phyloP scores from a whole-genome alignment of 1,284 basidiomycete species.

The Melampsora occidentalis region DNA sequence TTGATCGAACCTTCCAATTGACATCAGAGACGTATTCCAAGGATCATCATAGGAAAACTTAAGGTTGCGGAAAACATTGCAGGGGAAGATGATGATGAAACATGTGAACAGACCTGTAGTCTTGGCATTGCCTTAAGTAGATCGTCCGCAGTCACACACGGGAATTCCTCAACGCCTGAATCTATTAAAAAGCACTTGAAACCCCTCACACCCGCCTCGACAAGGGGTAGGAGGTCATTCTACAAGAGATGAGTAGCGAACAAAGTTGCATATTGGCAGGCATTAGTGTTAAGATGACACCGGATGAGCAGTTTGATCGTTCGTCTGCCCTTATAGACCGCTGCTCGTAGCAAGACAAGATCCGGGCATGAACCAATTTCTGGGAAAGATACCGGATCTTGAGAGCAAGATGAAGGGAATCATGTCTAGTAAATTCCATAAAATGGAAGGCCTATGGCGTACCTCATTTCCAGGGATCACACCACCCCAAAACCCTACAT shows the following conservation, averaged over 20 bases:
- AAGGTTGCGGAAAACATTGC: not conserved
- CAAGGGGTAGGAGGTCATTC: slow-evolving; percentile 66
- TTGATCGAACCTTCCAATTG: not conserved
- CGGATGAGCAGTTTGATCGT: too few relatives aligned
- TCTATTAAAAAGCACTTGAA: slow-evolving; percentile 95
- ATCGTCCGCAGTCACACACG: slow-evolving; percentile 71
- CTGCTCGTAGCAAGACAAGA: too few relatives aligned
- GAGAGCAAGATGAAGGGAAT: too few relatives aligned
- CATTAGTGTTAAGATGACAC: too few relatives aligned
- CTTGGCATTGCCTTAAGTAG: slow-evolving; percentile 68
- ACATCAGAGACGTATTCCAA: not conserved
- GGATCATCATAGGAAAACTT: not conserved
- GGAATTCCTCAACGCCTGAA: slow-evolving; percentile 91
- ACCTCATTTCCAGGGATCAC: slow-evolving; percentile 83
- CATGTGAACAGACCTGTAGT: slow-evolving; percentile 61
- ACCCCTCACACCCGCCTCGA: slow-evolving; percentile 76
- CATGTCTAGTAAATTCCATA: too few relatives aligned
- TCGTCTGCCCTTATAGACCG: too few relatives aligned
- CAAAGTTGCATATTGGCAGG: too few relatives aligned
- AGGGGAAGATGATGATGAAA: slow-evolving; percentile 13
- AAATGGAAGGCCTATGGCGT: slow-evolving; percentile 44
- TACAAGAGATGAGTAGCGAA: slow-evolving; percentile 51
- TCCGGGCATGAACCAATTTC: too few relatives aligned
- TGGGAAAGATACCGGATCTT: too few relatives aligned
- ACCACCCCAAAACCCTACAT: slow-evolving; percentile 93